Evolutionary conservation across 441 rosid species (phyloP), one percentile per base, ranked within the genome.

Genomic region (Capsella rubella): DNA sequence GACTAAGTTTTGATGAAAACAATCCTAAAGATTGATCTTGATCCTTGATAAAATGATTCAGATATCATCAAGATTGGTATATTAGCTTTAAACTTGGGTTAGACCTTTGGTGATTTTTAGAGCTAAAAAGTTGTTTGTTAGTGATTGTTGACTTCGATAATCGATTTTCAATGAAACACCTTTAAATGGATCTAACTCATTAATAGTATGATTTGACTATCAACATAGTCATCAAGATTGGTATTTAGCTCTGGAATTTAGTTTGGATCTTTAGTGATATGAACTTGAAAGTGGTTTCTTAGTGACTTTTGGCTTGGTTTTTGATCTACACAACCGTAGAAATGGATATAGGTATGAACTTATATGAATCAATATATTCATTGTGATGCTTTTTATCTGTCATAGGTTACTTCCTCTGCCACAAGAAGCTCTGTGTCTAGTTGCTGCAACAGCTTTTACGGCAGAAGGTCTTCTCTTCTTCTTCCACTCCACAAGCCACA

Each of bases 401-500:
- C 49, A 52, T 84, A 95, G 97, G 70, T 83, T 82, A 72, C 81
- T 92, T 77, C 86, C 93, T n/a, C 72, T 92, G 79, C 95, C 97
- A 12, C 89, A 92, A 61, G 97, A 83, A 84, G 89, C 88, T 47
- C 89, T 90, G 13, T 84, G 95, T 67, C 78, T 95, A 75, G 80
- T 92, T 0, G 95, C 93, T 25, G 89, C 95, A 8, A 77, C 88
- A 50, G 98, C 98, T 65, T 95, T 95, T 80, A 80, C 85, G 45
- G 93, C 97, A 7, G 97, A 95, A 80, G 84, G 87, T 67, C 85
- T 95, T 8, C 87, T 92, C 60, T 95, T 92, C 82, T 90, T 89
- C 87, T 95, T 92, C 67, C 98, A 95, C 86, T 95, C 99, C 37
- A 95, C 99, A 58, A 84, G 85, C 28, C 99, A 95, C 78, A 90